phyloP scores from a whole-genome alignment of 1,284 basidiomycete genomes.

The Macrocystidia cucumis region DNA sequence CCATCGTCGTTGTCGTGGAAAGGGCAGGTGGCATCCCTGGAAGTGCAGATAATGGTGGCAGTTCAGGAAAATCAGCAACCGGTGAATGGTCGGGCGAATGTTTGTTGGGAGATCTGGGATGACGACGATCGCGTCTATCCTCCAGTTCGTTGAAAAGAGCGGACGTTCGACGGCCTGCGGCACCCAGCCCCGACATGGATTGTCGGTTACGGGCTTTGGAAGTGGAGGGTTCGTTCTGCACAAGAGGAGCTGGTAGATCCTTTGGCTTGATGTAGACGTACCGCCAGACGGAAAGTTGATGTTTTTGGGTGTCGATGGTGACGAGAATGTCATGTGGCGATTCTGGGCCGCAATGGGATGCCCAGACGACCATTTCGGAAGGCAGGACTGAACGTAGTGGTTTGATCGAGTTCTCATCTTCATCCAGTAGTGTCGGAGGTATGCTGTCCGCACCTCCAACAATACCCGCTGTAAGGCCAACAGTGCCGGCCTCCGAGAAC shows the following conservation, averaged over 20 bases:
- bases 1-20: constrained; percentile 42
- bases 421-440: constrained; percentile 39
- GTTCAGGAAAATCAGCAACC: constrained; percentile 25
- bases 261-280: constrained; percentile 59
- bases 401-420: constrained; percentile 41
- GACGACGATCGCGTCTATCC: constrained; percentile 22
- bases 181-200: constrained; percentile 19
- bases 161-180: constrained; percentile 25
- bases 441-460: constrained; percentile 32
- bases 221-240: constrained; percentile 10
- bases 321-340: constrained; percentile 43
- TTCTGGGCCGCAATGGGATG: constrained; percentile 37
- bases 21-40: constrained; percentile 37
- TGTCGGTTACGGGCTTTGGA: constrained; percentile 18
- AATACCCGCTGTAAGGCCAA: constrained; percentile 56
- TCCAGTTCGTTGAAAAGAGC: constrained; percentile 23
- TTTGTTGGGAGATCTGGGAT: constrained; percentile 26
- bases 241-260: constrained; percentile 32
- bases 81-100: constrained; percentile 22
- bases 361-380: constrained; percentile 56
- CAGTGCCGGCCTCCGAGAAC: constrained; percentile 65
- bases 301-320: constrained; percentile 46
- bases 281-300: constrained; percentile 57
- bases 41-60: constrained; percentile 31
- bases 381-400: constrained; percentile 46